A percentile compares a stretch with the other conserved stretches of the same genome.
phyloP scores from a whole-genome alignment of 306 rosid genomes.

The Sechiopsis laciniata region DNA sequence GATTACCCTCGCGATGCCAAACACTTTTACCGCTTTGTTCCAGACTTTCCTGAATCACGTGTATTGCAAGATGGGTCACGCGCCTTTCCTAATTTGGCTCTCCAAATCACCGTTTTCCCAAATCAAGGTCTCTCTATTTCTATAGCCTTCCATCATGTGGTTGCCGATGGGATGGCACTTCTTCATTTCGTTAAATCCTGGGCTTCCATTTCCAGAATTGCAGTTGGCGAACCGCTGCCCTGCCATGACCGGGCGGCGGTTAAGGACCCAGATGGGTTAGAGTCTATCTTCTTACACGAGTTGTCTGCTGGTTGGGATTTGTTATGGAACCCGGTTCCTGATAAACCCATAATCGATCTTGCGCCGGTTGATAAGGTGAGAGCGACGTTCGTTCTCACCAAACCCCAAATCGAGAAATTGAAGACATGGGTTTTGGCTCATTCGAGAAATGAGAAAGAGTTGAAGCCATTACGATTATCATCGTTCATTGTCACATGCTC shows the following conservation, averaged over 20 bases:
- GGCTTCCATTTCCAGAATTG: slow-evolving; percentile 18
- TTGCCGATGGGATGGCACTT: slow-evolving; percentile 27
- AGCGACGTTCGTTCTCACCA: slow-evolving; percentile 20
- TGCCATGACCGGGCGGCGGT: slow-evolving; percentile 10
- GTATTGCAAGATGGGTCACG: not conserved
- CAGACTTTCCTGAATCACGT: slow-evolving; percentile 14
- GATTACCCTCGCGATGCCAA: slow-evolving; percentile 18
- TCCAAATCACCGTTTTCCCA: slow-evolving; percentile 34
- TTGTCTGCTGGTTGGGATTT: not conserved
- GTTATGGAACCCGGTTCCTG: not conserved
- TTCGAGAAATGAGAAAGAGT: not conserved
- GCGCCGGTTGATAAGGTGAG: slow-evolving; percentile 14
- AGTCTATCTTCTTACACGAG: not conserved
- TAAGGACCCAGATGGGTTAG: slow-evolving; percentile 12
- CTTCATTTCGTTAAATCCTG: slow-evolving; percentile 36
- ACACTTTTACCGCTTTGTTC: slow-evolving; percentile 25
- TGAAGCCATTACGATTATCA: not conserved
- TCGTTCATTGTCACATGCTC: slow-evolving; percentile 30
- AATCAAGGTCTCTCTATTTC: slow-evolving; percentile 23
- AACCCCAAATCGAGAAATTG: slow-evolving; percentile 22
- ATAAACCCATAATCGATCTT: not conserved
- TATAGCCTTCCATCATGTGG: slow-evolving; percentile 27
- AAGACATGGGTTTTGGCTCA: slow-evolving; percentile 19
- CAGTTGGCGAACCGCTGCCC: not conserved
- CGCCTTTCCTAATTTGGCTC: slow-evolving; percentile 22